Evolutionary conservation across 495 filamentous ascomycete species (phyloP).

Genomic region (Chaetomium fimeti): DNA sequence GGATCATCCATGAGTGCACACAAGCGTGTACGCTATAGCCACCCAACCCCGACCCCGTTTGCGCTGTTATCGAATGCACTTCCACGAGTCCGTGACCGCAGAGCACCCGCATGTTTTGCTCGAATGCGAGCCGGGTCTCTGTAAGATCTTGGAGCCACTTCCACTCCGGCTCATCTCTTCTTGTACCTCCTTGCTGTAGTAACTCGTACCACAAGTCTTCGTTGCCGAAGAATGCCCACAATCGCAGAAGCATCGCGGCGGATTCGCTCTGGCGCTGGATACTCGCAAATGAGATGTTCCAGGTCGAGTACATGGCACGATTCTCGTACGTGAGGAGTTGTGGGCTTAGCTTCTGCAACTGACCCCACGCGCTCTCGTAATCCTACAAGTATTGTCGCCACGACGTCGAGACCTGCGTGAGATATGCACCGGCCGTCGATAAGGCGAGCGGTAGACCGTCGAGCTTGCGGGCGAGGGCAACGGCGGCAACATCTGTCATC

Average conservation of each 20-base stretch:
- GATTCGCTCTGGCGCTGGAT: conserved; percentile 38
- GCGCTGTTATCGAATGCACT: neutral
- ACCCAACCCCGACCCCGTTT: neutral
- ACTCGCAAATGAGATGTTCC: conserved; percentile 45
- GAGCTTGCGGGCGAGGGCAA: conserved; percentile 28
- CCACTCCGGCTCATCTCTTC: neutral
- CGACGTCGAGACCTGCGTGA: conserved; percentile 19
- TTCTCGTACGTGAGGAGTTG: conserved; percentile 31
- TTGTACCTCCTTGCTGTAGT: neutral
- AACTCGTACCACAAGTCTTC: conserved; percentile 32
- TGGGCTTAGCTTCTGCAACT: conserved; percentile 32
- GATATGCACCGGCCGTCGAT: conserved; percentile 40
- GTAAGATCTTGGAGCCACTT: conserved; percentile 2
- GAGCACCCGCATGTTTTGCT: neutral
- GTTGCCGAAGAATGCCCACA: conserved; percentile 52
- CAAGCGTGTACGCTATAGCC: conserved; percentile 6
- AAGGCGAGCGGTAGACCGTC: conserved; percentile 35
- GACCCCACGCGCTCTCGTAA: conserved; percentile 35
- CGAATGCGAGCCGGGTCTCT: neutral
- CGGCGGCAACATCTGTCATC: conserved; percentile 30
- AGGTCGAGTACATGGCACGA: conserved; percentile 43
- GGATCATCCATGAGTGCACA: conserved; percentile 7
- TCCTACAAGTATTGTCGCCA: conserved; percentile 19
- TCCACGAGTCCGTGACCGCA: conserved; percentile 4
- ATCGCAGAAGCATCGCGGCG: conserved; percentile 42